phyloP scores from a whole-genome alignment of 2,329 filamentous ascomycete genomes.

The Dothiorella sarmentorum region DNA sequence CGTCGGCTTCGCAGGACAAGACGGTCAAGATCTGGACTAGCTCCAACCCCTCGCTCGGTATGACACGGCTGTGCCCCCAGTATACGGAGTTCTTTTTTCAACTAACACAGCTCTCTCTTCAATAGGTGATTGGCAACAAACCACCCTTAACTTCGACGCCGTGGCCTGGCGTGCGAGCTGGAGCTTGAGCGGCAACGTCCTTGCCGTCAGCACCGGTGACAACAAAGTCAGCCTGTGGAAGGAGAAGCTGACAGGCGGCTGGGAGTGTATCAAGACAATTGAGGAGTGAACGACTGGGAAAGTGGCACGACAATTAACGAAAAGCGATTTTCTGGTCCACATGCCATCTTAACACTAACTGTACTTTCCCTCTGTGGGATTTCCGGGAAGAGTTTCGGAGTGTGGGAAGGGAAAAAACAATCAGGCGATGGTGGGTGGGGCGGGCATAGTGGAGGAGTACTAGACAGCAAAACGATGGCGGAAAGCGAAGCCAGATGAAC shows the following conservation, averaged over 20 bases:
- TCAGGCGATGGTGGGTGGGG: background rate
- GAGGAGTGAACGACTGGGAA: slow-evolving; percentile 61
- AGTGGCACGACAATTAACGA: background rate
- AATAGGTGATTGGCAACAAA: slow-evolving; percentile 72
- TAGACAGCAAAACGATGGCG: background rate
- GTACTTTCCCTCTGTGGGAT: background rate
- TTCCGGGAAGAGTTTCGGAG: background rate
- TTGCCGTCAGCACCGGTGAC: slow-evolving; percentile 89
- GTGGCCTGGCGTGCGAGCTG: slow-evolving; percentile 96
- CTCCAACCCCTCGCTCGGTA: slow-evolving; percentile 35
- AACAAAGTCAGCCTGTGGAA: slow-evolving; percentile 99
- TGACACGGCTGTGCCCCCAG: background rate
- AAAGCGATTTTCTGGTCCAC: background rate
- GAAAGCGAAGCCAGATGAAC: background rate
- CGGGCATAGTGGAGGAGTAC: background rate
- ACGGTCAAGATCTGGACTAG: slow-evolving; percentile 94
- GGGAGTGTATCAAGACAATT: slow-evolving; percentile 96
- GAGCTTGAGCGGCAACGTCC: slow-evolving; percentile 93
- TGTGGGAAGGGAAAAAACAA: background rate
- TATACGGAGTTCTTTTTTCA: background rate
- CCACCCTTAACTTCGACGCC: slow-evolving; percentile 81
- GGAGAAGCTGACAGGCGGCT: slow-evolving; percentile 93
- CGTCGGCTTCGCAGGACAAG: slow-evolving; percentile 92
- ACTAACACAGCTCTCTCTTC: slow-evolving; percentile 22
- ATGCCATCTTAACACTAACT: background rate